Base-by-base conservation (phyloP, 768 basidiomycete genomes). In the Boletus fagicola region DNA sequence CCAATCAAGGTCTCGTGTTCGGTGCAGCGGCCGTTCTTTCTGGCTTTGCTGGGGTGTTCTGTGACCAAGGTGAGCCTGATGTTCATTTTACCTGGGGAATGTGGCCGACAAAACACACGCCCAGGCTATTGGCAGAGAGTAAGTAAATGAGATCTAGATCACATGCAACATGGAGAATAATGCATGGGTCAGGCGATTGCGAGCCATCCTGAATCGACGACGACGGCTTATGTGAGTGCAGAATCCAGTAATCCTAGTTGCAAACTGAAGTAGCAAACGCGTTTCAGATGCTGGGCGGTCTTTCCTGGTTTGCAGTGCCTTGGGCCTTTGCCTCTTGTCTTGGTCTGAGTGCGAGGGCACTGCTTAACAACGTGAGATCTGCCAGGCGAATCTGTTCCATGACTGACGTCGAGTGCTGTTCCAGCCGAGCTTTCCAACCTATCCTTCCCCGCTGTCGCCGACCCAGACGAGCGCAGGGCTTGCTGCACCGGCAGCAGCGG, bases 231-330 rank as follows among this genome's bases (percentile, higher is more conserved):
- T 61, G 78, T 79, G 30, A 53, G 77, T 66, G 49, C 33, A 24
- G 28, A 12, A 13, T 33, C 10, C 15, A 2, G 13, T 12, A 10
- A 18, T 26, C 2, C 31, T 8, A 1, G 15, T 35, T n/a, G 4
- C 13, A 18, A 33, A n/a, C 18, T 6, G 11, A 53, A 18, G 24
- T 12, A 3, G 4, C 1, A 12, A 24, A 50, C 18, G 13, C 16
- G 20, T 31, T 24, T 42, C 59, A 81, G 77, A 80, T 83, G 76
- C 72, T 83, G 31, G 83, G 83, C 4, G 83, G 82, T 6, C 65
- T 84, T 33, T 82, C 82, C 1, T 84, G 83, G 83, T 80, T 81
- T 51, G 77, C 79, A 5, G 77, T 81, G n/a, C 81, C 81, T 13
- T 81, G 79, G 64, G 77, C 75, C 0, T 80, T 82, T 56, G 80